Evolutionary conservation across 2,329 filamentous ascomycete genomes (phyloP), one percentile per base, ranked within the genome.

Genomic region (Diaporthe sp.): DNA sequence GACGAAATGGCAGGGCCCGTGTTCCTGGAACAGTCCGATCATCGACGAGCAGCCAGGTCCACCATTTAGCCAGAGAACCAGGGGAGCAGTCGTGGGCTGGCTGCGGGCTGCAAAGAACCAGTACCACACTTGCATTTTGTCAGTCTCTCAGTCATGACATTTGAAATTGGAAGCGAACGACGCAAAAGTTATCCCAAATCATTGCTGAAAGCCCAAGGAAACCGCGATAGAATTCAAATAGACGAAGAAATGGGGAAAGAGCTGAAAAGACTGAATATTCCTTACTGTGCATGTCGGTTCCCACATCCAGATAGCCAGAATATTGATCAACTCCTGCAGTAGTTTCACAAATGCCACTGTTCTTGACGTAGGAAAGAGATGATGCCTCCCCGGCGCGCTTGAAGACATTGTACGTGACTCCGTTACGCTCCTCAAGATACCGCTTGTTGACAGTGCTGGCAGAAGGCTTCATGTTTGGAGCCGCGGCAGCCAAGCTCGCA

Each of bases 281-380:
- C 58, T 61, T 61, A 65, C 60, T 42, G 37, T 65, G 82, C 31
- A 81, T 83, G 75, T 81, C 31, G 80, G 82, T 77, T 81, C 25
- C 17, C 13, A n/a, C 58, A 3, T 84, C 84, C 75, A 91, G 68
- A 82, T 89, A 89, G 10, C 88, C 88, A 5, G 87, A 88, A 78
- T 87, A 88, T 76, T 87, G 86, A 42, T 87, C 88, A 2, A 89
- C 88, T 1, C 86, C 86, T 0, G 84, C 82, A 0, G 87, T 89
- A 0, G 86, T 88, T 80, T 89, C 88, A 78, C 88, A 89, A 73
- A 88, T 84, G 60, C 87, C 84, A 0, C 87, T 89, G 78, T 90
- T 88, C 34, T 84, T 86, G 37, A 90, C 87, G 74, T 86, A 88
- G 31, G 87, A 84, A 60, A 90, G 78, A 37, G 80, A 85, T 1